A percentile compares a stretch with the other conserved stretches of the same genome.
phyloP scores from a whole-genome alignment of 108 stramenopile species.

The Ochromonas danica region DNA sequence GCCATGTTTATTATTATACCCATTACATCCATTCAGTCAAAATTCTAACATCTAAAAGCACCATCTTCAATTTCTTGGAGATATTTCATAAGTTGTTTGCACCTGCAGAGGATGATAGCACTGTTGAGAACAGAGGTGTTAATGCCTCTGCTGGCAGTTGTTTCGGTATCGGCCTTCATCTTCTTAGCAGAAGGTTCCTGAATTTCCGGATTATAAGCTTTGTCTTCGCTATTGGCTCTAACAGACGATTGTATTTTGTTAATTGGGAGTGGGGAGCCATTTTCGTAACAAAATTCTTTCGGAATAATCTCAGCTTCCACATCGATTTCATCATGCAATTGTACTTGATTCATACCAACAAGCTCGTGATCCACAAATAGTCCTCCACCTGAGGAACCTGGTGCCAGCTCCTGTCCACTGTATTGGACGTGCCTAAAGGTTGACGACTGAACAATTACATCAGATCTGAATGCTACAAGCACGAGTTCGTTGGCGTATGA shows the following conservation, averaged over 20 bases:
- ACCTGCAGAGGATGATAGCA: constrained; percentile 14
- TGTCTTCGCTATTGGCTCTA: constrained; percentile 15
- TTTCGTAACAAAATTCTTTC: constrained; percentile 17
- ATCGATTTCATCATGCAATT: constrained; percentile 17
- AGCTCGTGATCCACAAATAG: constrained; percentile 15
- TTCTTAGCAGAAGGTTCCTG: constrained; percentile 15
- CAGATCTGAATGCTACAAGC: constrained; percentile 15
- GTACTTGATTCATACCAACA: constrained; percentile 16
- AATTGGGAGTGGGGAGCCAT: constrained; percentile 13
- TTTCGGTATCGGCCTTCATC: constrained; percentile 14
- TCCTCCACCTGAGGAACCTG: constrained; percentile 13
- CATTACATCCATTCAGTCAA: constrained; percentile 16
- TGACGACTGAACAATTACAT: constrained; percentile 16
- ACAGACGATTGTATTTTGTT: constrained; percentile 17
- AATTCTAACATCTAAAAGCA: constrained; percentile 17
- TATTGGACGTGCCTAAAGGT: constrained; percentile 15
- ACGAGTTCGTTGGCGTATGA: constrained; percentile 14
- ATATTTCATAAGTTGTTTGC: constrained; percentile 17
- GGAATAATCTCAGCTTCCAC: constrained; percentile 15
- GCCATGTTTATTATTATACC: constrained; percentile 17
- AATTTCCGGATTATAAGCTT: constrained; percentile 17
- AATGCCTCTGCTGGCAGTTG: constrained; percentile 13
- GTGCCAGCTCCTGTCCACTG: constrained; percentile 12
- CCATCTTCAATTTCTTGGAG: constrained; percentile 15
- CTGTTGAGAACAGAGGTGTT: constrained; percentile 15